Evolutionary conservation across 2,329 filamentous ascomycete genomes (phyloP), one percentile per base, ranked within the genome.

Genomic region (Cercospora sojina): DNA sequence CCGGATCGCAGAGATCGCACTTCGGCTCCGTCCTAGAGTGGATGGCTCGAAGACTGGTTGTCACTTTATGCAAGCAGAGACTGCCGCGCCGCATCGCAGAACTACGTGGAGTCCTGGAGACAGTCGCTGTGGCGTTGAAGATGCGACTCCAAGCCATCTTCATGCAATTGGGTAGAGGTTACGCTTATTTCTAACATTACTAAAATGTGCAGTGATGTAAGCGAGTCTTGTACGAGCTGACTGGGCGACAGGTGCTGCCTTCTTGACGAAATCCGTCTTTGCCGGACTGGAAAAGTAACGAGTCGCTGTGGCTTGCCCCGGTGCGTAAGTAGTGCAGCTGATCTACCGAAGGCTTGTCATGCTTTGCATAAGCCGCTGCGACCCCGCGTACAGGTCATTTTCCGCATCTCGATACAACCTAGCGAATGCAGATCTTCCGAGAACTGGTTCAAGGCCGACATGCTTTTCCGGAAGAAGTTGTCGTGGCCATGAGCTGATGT

Each of bases 131-230:
- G 20, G 16, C 38, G 32, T 49, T 20, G 35, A 25, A 27, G 38
- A 62, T n/a, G 27, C 10, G 43, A 7, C 6, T n/a, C 8, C 35
- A 53, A 53, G 20, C 20, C 10, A 51, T 51, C 8, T 51, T n/a
- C 23, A 8, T 16, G 47, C 47, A 12, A 51, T 51, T 51, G 20
- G 47, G 3, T 12, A 27, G 59, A 1, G 25, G 18, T 7, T 51
- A 53, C 27, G 59, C 59, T 62, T 62, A 62, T 23, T 32, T 62
- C 29, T 32, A 62, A 62, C 59, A 23, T 31, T 62, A 51, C 25
- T 43, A 53, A 10, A 18, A 51, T 20, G 12, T 43, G 35, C 13
- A 62, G 13, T n/a, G n/a, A 13, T 51, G 29, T 35, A 35, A 62
- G 25, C 59, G 27, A 12, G 23, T 51, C 20, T 12, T 51, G 23